phyloP scores from a whole-genome alignment of 2,329 filamentous ascomycete species.

The Ophiocordyceps camponoti-saundersi region DNA sequence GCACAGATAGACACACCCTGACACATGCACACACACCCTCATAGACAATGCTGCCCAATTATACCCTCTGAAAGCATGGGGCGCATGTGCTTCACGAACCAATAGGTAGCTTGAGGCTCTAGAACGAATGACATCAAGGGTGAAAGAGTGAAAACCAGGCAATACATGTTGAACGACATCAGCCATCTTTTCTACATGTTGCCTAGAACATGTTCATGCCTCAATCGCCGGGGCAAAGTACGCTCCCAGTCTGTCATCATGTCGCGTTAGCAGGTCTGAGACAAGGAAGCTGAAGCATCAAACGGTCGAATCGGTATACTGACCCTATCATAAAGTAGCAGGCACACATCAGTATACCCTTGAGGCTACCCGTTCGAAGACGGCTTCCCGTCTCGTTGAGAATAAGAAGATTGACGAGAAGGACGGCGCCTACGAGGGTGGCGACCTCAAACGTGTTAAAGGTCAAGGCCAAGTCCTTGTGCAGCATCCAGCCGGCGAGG shows the following conservation, averaged over 20 bases:
- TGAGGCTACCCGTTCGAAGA: slow-evolving; percentile 25
- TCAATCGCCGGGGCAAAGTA: background rate
- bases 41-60: too few species aligned
- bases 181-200: too few species aligned
- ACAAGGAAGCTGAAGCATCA: background rate
- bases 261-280: background rate
- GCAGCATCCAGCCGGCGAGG: slow-evolving; percentile 39
- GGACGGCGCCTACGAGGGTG: slow-evolving; percentile 50
- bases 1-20: background rate
- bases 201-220: background rate
- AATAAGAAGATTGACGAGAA: slow-evolving; percentile 63
- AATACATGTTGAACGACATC: too few species aligned
- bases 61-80: too few species aligned
- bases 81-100: too few species aligned
- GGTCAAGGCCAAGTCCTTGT: slow-evolving; percentile 43
- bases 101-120: too few species aligned
- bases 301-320: too few species aligned
- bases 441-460: slow-evolving; percentile 65
- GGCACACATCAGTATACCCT: slow-evolving; percentile 40
- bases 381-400: slow-evolving; percentile 56
- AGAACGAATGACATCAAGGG: too few species aligned
- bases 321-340: slow-evolving; percentile 34
- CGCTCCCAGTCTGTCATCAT: background rate
- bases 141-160: too few species aligned
- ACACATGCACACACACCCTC: background rate